phyloP scores from a whole-genome alignment of 2,329 filamentous ascomycete genomes.

The Aspergillus tubingensis region DNA sequence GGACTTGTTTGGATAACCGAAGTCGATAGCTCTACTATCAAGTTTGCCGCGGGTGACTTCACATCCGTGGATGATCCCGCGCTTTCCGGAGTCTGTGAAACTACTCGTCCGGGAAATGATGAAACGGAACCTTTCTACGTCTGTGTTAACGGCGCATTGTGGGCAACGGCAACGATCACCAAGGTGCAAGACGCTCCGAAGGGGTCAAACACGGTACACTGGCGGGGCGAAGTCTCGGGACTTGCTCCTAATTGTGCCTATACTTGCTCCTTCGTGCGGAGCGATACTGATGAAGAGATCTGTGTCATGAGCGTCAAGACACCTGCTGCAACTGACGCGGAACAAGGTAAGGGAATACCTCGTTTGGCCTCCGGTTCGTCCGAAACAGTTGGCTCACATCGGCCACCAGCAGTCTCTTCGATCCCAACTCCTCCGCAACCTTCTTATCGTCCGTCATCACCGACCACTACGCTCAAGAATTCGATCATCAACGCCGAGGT shows the following conservation, averaged over 20 bases:
- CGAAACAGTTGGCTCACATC: constrained; percentile 3
- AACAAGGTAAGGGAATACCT: constrained; percentile 51
- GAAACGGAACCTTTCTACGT: constrained; percentile 63
- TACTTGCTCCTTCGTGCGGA: constrained; percentile 62
- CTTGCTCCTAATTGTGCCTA: constrained; percentile 66
- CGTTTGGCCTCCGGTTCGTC: neutral
- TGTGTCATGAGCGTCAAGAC: constrained; percentile 65
- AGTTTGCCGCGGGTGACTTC: constrained; percentile 50
- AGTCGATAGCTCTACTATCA: constrained; percentile 49
- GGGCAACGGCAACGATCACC: constrained; percentile 62
- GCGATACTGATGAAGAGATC: constrained; percentile 58
- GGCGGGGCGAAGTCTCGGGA: constrained; percentile 65
- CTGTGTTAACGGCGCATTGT: constrained; percentile 65
- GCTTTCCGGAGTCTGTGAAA: constrained; percentile 31
- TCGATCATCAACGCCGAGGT: constrained; percentile 64
- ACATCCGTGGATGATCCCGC: constrained; percentile 35
- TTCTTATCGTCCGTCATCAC: constrained; percentile 63
- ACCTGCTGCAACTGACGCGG: constrained; percentile 58
- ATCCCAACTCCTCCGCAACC: constrained; percentile 56
- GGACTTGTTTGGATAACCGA: constrained; percentile 51
- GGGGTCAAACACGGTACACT: constrained; percentile 51
- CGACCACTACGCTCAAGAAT: constrained; percentile 65
- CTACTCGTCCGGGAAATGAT: constrained; percentile 27
- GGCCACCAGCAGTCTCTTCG: constrained; percentile 33
- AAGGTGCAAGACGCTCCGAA: constrained; percentile 47